Conservation (phyloP, 805 yeast species). For the Candida mattraensis region DNA sequence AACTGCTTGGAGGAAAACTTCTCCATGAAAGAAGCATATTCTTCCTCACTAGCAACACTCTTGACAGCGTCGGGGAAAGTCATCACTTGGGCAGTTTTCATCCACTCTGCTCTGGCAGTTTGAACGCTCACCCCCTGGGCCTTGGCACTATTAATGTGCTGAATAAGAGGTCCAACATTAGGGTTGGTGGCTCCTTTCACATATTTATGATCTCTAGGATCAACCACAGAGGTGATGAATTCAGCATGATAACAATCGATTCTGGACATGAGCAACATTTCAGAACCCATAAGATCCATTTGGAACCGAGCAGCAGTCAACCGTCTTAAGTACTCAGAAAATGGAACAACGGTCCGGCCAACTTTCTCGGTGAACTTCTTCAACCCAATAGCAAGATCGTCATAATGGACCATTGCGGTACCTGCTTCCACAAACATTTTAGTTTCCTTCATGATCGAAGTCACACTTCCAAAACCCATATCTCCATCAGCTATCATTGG, state of each 20-base stretch:
- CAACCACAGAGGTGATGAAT: slow-evolving; percentile 50
- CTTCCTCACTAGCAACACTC: slow-evolving; percentile 27
- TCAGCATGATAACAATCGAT: slow-evolving; percentile 59
- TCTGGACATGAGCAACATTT: slow-evolving; percentile 58
- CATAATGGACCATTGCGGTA: slow-evolving; percentile 65
- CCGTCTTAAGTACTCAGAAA: slow-evolving; percentile 54
- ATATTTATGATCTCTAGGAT: slow-evolving; percentile 56
- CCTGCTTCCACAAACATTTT: slow-evolving; percentile 66
- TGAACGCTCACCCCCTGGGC: slow-evolving; percentile 35
- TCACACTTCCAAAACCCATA: slow-evolving; percentile 64
- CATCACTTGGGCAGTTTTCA: slow-evolving; percentile 37
- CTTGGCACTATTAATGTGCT: slow-evolving; percentile 45
- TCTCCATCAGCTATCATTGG: slow-evolving; percentile 70
- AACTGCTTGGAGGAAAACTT: slow-evolving; percentile 14
- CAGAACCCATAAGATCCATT: slow-evolving; percentile 63
- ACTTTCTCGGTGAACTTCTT: slow-evolving; percentile 65
- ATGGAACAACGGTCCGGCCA: slow-evolving; percentile 62
- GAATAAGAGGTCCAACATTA: slow-evolving; percentile 42
- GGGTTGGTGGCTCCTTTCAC: slow-evolving; percentile 46
- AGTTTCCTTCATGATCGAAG: slow-evolving; percentile 64
- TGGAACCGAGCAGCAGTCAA: slow-evolving; percentile 59
- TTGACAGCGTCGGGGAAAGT: slow-evolving; percentile 54
- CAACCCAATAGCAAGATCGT: slow-evolving; percentile 65
- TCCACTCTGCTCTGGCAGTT: slow-evolving; percentile 47
- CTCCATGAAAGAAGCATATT: slow-evolving; percentile 10